Evolutionary conservation across 495 filamentous ascomycete genomes (phyloP).

Genomic region (Monascus purpureus): DNA sequence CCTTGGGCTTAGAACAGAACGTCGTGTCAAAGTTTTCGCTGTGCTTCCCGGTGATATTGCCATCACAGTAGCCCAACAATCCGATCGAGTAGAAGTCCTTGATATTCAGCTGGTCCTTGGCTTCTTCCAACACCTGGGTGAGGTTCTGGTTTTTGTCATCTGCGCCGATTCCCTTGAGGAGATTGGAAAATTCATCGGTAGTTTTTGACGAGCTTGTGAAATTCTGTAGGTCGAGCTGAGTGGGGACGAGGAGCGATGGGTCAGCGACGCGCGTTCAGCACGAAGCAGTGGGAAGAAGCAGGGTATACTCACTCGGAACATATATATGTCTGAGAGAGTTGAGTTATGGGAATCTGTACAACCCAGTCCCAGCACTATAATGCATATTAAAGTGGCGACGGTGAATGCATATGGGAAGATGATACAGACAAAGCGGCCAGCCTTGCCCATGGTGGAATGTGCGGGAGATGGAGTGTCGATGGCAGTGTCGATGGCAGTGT

Average conservation of each 20-base stretch:
- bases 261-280: too few relatives aligned
- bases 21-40: constrained; percentile 19
- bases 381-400: constrained; percentile 53
- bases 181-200: constrained; percentile 9
- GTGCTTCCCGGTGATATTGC: constrained; percentile 38
- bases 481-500: constrained; percentile 39
- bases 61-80: constrained; percentile 79
- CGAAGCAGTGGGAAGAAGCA: too few relatives aligned
- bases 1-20: constrained; percentile 42
- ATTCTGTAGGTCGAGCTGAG: constrained; percentile 26
- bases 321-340: constrained; percentile 43
- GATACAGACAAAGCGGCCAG: constrained; percentile 68
- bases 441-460: constrained; percentile 48
- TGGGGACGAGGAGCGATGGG: too few relatives aligned
- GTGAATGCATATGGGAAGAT: constrained; percentile 65
- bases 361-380: constrained; percentile 58
- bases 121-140: constrained; percentile 15
- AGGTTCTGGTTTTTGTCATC: constrained; percentile 20
- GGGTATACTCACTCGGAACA: constrained; percentile 61
- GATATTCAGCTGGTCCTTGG: constrained; percentile 40
- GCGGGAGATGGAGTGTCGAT: constrained; percentile 20
- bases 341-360: constrained; percentile 49
- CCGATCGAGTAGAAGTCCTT: constrained; percentile 67
- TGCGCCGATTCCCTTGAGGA: constrained; percentile 14
- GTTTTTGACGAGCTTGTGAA: constrained; percentile 16